Evolutionary conservation across 352 stramenopile species (phyloP).

Genomic region (Albugo laibachii): DNA sequence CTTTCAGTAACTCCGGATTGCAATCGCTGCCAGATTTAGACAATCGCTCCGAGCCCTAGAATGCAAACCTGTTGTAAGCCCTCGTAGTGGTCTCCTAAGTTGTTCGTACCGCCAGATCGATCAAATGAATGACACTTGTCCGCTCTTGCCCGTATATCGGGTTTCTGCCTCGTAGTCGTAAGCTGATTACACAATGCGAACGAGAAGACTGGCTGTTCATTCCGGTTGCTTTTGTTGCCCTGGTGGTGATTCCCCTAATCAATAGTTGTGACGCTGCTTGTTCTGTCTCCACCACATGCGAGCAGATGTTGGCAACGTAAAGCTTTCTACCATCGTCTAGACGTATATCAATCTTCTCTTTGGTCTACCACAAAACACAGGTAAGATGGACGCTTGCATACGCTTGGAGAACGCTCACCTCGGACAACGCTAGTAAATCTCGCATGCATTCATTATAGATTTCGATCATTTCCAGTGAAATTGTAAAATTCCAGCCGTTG

Average conservation of each 20-base stretch:
- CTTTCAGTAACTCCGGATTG: constrained; percentile 61
- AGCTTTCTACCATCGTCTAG: constrained; percentile 47
- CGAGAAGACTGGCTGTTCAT: constrained; percentile 73
- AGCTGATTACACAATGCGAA: constrained; percentile 73
- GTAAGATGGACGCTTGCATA: too few relatives aligned
- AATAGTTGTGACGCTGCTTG: constrained; percentile 45
- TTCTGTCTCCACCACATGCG: constrained; percentile 29
- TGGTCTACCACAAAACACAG: background rate
- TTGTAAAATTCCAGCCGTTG: constrained; percentile 53
- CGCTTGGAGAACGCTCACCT: constrained; percentile 11
- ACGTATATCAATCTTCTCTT: constrained; percentile 49
- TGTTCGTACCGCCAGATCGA: constrained; percentile 13
- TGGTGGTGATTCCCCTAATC: constrained; percentile 27
- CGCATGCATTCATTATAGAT: constrained; percentile 96
- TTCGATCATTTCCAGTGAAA: constrained; percentile 82
- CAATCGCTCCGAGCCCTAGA: constrained; percentile 61
- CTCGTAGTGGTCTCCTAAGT: too few relatives aligned
- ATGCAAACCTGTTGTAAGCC: too few relatives aligned
- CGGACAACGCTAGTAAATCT: constrained; percentile 72
- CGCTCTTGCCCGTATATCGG: too few relatives aligned
- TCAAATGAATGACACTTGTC: too few relatives aligned
- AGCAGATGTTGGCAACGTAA: constrained; percentile 36
- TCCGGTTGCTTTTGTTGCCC: constrained; percentile 65
- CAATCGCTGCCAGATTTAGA: constrained; percentile 60
- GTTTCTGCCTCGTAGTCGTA: constrained; percentile 4